Evolutionary conservation across 2,329 filamentous ascomycete species (phyloP).

Genomic region (Alternaria burnsii): DNA sequence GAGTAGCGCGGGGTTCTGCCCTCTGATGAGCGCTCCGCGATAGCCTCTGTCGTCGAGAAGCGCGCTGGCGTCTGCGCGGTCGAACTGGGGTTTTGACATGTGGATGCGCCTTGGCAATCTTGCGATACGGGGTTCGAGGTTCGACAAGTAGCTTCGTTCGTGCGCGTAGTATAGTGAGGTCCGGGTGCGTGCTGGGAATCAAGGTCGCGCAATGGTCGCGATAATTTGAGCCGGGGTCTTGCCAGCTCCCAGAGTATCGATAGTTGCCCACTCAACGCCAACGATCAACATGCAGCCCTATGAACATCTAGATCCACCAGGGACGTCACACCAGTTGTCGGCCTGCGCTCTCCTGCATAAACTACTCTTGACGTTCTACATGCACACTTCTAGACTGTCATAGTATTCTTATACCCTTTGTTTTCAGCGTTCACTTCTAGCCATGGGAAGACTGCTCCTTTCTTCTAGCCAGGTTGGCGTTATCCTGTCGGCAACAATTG

Average conservation of each 20-base stretch:
- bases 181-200: constrained; percentile 4
- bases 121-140: neutral
- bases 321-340: constrained; percentile 41
- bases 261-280: constrained; percentile 35
- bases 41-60: constrained; percentile 92
- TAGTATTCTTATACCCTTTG: constrained; percentile 30
- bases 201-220: constrained; percentile 12
- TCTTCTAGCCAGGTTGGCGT: constrained; percentile 76
- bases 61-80: constrained; percentile 78
- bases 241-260: constrained; percentile 32
- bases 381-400: constrained; percentile 16
- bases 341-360: constrained; percentile 33
- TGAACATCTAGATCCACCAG: constrained; percentile 22
- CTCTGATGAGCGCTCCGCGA: constrained; percentile 77
- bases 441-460: constrained; percentile 63
- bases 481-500: constrained; percentile 68
- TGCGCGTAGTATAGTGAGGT: neutral
- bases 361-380: constrained; percentile 20
- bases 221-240: constrained; percentile 24
- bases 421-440: constrained; percentile 10
- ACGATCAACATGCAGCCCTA: constrained; percentile 29
- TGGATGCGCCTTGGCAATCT: neutral
- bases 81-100: constrained; percentile 56
- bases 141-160: neutral
- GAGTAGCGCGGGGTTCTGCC: constrained; percentile 92